These are phyloP conservation scores for Rachicladosporium sp. DNA, from an alignment of 2,329 filamentous ascomycete species.

Conservation along the genomic window DNA sequence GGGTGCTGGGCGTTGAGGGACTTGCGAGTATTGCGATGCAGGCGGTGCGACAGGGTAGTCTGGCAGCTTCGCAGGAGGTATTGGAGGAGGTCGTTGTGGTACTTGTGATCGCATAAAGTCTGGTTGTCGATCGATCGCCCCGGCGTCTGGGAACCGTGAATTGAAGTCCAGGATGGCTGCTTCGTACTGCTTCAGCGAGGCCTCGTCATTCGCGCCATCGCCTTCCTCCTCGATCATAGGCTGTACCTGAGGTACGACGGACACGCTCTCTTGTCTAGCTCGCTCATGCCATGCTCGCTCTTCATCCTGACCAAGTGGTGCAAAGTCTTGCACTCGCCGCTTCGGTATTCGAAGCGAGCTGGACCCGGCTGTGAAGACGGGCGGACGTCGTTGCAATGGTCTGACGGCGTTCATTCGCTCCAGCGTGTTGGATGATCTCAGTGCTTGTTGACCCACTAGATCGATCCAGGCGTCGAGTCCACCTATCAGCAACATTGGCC, in stretches of 20 bases:
- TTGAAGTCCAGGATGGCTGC: constrained; percentile 64
- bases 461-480: constrained; percentile 80
- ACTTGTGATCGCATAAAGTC: constrained; percentile 39
- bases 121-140: constrained; percentile 37
- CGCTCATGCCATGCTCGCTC: constrained; percentile 68
- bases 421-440: constrained; percentile 45
- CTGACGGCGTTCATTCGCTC: constrained; percentile 36
- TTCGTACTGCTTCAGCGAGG: constrained; percentile 2
- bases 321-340: constrained; percentile 46
- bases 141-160: constrained; percentile 63
- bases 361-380: constrained; percentile 34
- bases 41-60: constrained; percentile 20
- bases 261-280: constrained; percentile 53
- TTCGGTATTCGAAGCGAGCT: constrained; percentile 42
- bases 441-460: constrained; percentile 57
- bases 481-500: constrained; percentile 67
- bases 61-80: constrained; percentile 15
- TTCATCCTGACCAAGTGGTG: constrained; percentile 68
- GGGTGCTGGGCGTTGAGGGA: constrained; percentile 47
- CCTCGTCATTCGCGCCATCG: constrained; percentile 27
- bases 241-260: constrained; percentile 20
- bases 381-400: constrained; percentile 40
- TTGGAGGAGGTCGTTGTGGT: constrained; percentile 22
- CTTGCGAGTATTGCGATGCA: constrained; percentile 39
- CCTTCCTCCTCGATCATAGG: constrained; percentile 32